Conservation (phyloP, 352 stramenopile genomes). For the Globisporangium lucens region DNA sequence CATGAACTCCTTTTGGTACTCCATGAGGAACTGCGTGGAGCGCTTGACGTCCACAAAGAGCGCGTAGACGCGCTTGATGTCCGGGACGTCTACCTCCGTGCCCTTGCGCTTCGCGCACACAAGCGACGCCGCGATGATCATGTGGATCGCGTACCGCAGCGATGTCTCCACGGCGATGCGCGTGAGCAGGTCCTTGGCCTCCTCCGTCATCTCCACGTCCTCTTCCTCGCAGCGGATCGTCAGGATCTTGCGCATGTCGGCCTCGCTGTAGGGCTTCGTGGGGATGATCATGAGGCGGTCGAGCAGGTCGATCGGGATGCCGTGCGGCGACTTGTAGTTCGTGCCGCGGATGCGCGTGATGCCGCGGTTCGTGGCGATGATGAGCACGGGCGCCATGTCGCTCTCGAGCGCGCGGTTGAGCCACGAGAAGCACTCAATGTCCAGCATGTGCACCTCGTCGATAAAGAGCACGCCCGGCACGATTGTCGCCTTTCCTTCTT, state of each 20-base stretch:
- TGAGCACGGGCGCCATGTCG: slow-evolving; percentile 97
- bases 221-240: slow-evolving; percentile 97
- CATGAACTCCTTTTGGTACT: slow-evolving; percentile 99
- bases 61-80: slow-evolving; percentile 95
- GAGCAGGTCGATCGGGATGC: slow-evolving; percentile 98
- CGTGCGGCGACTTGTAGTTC: slow-evolving; percentile 98
- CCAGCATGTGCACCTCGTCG: slow-evolving; percentile 99
- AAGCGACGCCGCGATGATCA: slow-evolving; percentile 98
- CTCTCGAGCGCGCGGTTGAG: slow-evolving; percentile 98
- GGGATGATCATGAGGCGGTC: slow-evolving; percentile 99
- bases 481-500: slow-evolving; percentile 97
- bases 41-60: slow-evolving; percentile 99
- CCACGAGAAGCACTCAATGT: slow-evolving; percentile 99
- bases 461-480: slow-evolving; percentile 99
- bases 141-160: slow-evolving; percentile 99
- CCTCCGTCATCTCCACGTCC: slow-evolving; percentile 97
- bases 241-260: slow-evolving; percentile 97
- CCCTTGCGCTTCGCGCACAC: slow-evolving; percentile 93
- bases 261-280: slow-evolving; percentile 95
- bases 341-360: slow-evolving; percentile 98
- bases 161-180: slow-evolving; percentile 98
- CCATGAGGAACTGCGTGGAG: slow-evolving; percentile 98
- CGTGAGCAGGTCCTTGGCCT: slow-evolving; percentile 97
- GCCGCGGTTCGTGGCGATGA: slow-evolving; percentile 99
- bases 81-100: slow-evolving; percentile 82